Evolutionary conservation across 495 filamentous ascomycete species (phyloP), one percentile per base, ranked within the genome.

Genomic region (Articulospora tetracladia): DNA sequence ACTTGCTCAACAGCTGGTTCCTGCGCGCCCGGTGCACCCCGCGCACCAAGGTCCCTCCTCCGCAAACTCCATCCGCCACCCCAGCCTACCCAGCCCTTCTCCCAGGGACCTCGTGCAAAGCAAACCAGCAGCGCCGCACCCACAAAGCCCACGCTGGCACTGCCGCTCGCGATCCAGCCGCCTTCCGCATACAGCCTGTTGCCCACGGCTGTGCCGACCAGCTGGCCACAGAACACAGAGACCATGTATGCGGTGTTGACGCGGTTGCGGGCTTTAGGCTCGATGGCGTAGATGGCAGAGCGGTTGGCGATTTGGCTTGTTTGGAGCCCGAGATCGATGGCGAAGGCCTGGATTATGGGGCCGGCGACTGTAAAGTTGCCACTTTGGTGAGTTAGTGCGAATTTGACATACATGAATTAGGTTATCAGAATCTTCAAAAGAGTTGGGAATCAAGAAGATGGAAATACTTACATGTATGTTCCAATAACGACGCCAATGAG

Each of bases 241-340:
- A 93, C 77, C 90, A 93, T 93, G 66, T 89, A 96, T 2, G 84
- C 86, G 1, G 91, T 94, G 66, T 96, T 96, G 23, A 93, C 78
- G 0, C 91, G 69, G 69, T 92, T 94, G 23, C 88, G 72, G 1
- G 84, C 86, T 61, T 85, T 85, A 1, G 90, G 86, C 57, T 86
- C 84, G 17, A 94, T 82, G 2, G 72, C 74, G 60, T 91, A 94
- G 20, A 96, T 87, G 2, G 83, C 79, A 0, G 77, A 79, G 0
- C 91, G 76, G 62, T 92, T 92, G 3, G 86, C 89, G 28, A 92
- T 87, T 70, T 92, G 87, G 3, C 83, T 77, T 17, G 85, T 88
- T 71, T 93, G 90, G 25, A 86, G 72, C 0, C 90, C 91, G 27
- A 91, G 76, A 61, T 96, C 91, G 60, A 86, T 74, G 39, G 86